A percentile compares a stretch with the other conserved stretches of the same genome.
phyloP scores from a whole-genome alignment of 257 asterid species.

The Solanum sitiens region DNA sequence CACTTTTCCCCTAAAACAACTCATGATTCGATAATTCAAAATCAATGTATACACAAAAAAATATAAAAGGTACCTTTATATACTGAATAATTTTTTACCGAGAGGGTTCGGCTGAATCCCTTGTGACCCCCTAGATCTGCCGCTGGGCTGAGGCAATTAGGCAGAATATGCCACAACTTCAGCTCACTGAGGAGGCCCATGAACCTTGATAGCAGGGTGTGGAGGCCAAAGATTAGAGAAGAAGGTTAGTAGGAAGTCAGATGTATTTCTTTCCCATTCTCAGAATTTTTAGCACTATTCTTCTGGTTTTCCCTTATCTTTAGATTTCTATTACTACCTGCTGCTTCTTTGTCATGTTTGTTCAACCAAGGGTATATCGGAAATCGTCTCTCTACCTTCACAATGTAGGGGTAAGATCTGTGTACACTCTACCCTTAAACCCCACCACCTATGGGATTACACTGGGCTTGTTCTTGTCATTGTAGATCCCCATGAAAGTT shows the following conservation, averaged over 20 bases:
- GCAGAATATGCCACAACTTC: background rate
- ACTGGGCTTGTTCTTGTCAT: background rate
- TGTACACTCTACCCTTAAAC: background rate
- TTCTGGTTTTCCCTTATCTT: background rate
- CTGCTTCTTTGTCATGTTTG: background rate
- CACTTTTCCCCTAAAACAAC: constrained; percentile 45
- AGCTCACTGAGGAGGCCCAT: background rate
- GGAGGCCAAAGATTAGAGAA: background rate
- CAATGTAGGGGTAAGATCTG: background rate
- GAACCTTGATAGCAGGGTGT: background rate
- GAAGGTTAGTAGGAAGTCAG: background rate
- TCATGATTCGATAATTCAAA: constrained; percentile 23
- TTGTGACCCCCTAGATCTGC: background rate
- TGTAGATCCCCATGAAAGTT: background rate
- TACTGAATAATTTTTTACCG: background rate
- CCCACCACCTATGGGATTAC: background rate
- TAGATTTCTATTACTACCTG: background rate
- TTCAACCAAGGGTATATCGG: background rate
- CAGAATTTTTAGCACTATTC: background rate
- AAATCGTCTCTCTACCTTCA: background rate
- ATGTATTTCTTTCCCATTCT: background rate
- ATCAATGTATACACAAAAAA: background rate
- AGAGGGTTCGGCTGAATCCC: background rate
- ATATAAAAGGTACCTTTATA: background rate
- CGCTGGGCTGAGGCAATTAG: background rate